phyloP scores from a whole-genome alignment of 805 yeast genomes.

The Candida palmyrensis region DNA sequence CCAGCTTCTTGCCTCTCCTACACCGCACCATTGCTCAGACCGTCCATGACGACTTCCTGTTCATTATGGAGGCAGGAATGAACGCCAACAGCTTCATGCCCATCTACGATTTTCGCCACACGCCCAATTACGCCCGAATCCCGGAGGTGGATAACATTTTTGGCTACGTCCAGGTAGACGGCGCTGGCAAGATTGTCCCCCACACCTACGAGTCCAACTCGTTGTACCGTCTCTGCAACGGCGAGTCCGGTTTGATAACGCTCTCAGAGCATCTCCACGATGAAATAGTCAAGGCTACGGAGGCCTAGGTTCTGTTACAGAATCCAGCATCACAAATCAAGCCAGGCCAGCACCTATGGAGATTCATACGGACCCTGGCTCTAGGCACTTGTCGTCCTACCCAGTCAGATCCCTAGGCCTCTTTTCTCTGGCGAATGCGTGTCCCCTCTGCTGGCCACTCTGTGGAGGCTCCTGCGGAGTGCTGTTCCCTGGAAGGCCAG shows the following conservation, averaged over 20 bases:
- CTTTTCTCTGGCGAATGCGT: too few relatives aligned
- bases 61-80: constrained; percentile 50
- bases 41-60: constrained; percentile 44
- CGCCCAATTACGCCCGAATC: constrained; percentile 59
- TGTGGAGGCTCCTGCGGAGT: too few relatives aligned
- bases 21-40: constrained; percentile 18
- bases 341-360: too few relatives aligned
- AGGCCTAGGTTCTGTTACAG: too few relatives aligned
- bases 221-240: constrained; percentile 49
- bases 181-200: constrained; percentile 48
- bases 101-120: constrained; percentile 62
- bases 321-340: too few relatives aligned
- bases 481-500: too few relatives aligned
- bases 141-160: constrained; percentile 68
- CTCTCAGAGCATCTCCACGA: constrained; percentile 49
- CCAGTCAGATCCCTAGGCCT: too few relatives aligned
- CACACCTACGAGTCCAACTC: constrained; percentile 53
- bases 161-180: constrained; percentile 63
- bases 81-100: constrained; percentile 57
- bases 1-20: constrained; percentile 21
- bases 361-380: too few relatives aligned
- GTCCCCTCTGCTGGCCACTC: too few relatives aligned
- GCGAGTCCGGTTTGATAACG: constrained; percentile 43
- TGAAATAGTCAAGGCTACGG: constrained; percentile 29
- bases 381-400: too few relatives aligned